Base-by-base conservation (phyloP, 1,139 yeast genomes). In the Geotrichum armillariae region DNA sequence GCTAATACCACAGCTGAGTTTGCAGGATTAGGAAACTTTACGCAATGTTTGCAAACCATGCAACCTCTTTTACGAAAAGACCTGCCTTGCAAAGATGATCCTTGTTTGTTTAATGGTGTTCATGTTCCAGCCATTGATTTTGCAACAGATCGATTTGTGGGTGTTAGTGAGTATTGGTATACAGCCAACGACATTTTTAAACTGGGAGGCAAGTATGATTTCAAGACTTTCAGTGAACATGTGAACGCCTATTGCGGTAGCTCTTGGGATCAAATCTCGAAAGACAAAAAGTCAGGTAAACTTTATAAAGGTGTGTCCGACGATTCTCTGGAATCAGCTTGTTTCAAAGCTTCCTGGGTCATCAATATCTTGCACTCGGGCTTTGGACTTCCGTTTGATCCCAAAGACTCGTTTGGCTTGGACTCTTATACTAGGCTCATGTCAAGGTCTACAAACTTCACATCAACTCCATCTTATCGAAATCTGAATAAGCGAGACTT, bases 111-210 rank as follows among this genome's bases (percentile, higher is more conserved):
- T 51, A 65, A 69, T 46, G 72, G 72, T n/a, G 61, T 64, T 7
- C 72, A 69, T 46, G 72, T 67, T 17, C 95, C 95, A 0, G 77
- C 83, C 1, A 80, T 87, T 66, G 88, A 83, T 60, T 83, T 85
- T 58, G 78, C 75, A 44, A 70, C 77, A 32, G 80, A 80, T 56
- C 80, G 78, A 54, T 85, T 86, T 56, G 76, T 83, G 32, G 94
- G 94, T 0, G 88, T 87, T 3, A 83, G 90, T 60, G 95, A 90
- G 37, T 86, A 85, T 64, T 85, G 93, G 90, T 84, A 85, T 63
- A 81, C 89, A 2, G 75, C 85, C 7, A 76, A 77, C 21, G 77
- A 74, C 39, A 67, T 83, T 9, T 66, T 69, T 48, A 59, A 63
- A 2, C 57, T 68, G 45, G 67, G 71, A 2, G 77, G 76, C 1